Evolutionary conservation across 805 yeast genomes (phyloP).

Genomic region (Kuraishia cidri): DNA sequence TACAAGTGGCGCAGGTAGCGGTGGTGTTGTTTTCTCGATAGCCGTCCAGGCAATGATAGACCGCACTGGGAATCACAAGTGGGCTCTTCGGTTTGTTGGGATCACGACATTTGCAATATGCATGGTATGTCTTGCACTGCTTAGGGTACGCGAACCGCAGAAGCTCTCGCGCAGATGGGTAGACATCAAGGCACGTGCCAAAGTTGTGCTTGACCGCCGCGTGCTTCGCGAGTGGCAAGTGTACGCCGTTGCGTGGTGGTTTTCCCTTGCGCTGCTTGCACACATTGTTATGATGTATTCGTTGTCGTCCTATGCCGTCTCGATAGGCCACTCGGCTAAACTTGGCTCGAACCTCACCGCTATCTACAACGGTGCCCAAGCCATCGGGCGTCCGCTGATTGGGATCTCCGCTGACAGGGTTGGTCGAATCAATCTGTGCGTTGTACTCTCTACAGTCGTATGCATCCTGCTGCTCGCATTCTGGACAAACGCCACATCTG

Average conservation of each 20-base stretch:
- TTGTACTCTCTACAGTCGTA: constrained; percentile 22
- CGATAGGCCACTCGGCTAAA: constrained; percentile 33
- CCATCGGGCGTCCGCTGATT: constrained; percentile 37
- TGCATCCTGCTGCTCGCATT: constrained; percentile 30
- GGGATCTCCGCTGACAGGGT: constrained; percentile 33
- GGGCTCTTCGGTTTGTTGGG: constrained; percentile 36
- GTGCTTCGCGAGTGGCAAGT: constrained; percentile 10
- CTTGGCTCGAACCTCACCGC: constrained; percentile 38
- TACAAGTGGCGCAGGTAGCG: constrained; percentile 40
- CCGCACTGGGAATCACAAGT: constrained; percentile 28
- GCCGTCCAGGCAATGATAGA: constrained; percentile 28
- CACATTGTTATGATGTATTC: constrained; percentile 37
- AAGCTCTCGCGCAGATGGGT: constrained; percentile 6
- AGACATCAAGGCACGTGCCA: no score
- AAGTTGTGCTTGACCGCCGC: constrained; percentile 7
- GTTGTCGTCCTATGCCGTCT: constrained; percentile 34
- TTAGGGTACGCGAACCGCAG: constrained; percentile 13
- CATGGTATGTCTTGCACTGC: constrained; percentile 22
- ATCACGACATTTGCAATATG: constrained; percentile 27
- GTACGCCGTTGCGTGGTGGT: constrained; percentile 11
- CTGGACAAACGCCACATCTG: constrained; percentile 28
- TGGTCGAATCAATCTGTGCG: constrained; percentile 40
- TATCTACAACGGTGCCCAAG: constrained; percentile 34
- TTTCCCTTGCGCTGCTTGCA: constrained; percentile 26
- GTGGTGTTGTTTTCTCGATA: constrained; percentile 40